Percentiles rank a stretch among this genome's conserved stretches.
Evolutionary conservation across 2,329 filamentous ascomycete species (phyloP).

Genomic region (Pestalotiopsis sp.): DNA sequence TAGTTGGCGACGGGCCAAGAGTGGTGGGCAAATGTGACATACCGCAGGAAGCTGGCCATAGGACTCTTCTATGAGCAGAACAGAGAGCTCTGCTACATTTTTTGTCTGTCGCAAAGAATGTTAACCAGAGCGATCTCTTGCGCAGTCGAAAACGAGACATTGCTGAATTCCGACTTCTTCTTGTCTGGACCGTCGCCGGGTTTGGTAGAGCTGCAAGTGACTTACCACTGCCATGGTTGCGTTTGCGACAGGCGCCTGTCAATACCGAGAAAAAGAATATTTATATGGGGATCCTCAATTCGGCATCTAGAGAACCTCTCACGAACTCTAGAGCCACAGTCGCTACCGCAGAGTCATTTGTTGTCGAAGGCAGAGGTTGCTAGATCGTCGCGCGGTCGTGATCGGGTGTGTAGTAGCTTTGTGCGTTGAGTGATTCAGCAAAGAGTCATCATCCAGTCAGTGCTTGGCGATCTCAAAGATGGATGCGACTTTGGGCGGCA

Average conservation of each 20-base stretch:
- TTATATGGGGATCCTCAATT: constrained; percentile 40
- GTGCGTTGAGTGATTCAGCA: not conserved
- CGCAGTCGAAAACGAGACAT: not conserved
- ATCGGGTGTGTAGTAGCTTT: not conserved
- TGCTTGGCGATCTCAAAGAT: constrained; percentile 5
- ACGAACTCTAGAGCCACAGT: constrained; percentile 75
- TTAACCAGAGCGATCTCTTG: not conserved
- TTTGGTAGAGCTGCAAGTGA: constrained; percentile 17
- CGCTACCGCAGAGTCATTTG: constrained; percentile 72
- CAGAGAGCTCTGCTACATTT: constrained; percentile 84
- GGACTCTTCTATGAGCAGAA: constrained; percentile 83
- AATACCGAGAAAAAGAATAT: constrained; percentile 1
- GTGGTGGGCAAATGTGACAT: constrained; percentile 41
- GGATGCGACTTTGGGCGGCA: constrained; percentile 6
- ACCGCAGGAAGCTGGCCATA: constrained; percentile 93
- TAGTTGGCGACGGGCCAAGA: not conserved
- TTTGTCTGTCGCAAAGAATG: constrained; percentile 55
- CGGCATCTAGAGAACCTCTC: constrained; percentile 76
- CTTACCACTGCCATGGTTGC: constrained; percentile 35
- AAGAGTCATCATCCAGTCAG: not conserved
- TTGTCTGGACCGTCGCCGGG: not conserved
- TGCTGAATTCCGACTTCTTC: too few species aligned
- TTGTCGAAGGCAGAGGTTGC: constrained; percentile 1
- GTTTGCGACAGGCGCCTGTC: constrained; percentile 11
- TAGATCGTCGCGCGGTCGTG: constrained; percentile 4